Evolutionary conservation across 1,139 yeast genomes (phyloP).

Genomic region (Kurtzmaniella quercitrusa): DNA sequence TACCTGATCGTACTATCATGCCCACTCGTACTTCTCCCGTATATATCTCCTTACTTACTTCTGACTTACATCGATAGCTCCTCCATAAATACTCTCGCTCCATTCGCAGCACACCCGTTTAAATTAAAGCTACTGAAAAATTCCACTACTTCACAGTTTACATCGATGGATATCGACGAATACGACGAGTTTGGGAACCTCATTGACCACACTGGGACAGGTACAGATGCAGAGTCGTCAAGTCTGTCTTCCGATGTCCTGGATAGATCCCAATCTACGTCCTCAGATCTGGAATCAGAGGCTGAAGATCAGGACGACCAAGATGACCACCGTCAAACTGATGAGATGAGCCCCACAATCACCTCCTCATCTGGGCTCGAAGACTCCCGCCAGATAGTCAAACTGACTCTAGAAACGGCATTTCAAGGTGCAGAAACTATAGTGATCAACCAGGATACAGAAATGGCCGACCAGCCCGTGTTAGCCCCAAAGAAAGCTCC

Average conservation of each 20-base stretch:
- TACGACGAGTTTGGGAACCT: slow-evolving; percentile 86
- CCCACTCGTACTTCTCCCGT: no score
- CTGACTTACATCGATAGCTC: no score
- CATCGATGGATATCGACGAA: slow-evolving; percentile 39
- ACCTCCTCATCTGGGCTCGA: slow-evolving; percentile 8
- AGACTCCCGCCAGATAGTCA: slow-evolving; percentile 8
- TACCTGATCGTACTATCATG: no score
- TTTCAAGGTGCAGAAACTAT: slow-evolving; percentile 60
- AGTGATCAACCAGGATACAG: slow-evolving; percentile 7
- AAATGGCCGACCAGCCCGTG: slow-evolving; percentile 50
- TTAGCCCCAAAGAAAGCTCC: slow-evolving; percentile 46
- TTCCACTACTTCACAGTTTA: background rate
- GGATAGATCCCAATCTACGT: slow-evolving; percentile 3
- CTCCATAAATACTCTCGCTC: no score
- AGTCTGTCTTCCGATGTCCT: slow-evolving; percentile 6
- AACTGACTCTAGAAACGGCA: slow-evolving; percentile 30
- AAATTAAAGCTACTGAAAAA: no score
- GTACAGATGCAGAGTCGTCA: slow-evolving; percentile 17
- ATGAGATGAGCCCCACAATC: slow-evolving; percentile 13
- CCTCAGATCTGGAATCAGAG: slow-evolving; percentile 8
- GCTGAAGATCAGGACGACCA: no score
- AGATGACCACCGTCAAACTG: slow-evolving; percentile 14
- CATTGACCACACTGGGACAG: slow-evolving; percentile 55
- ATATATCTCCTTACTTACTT: no score
- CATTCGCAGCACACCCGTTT: no score